Evolutionary conservation across 2,329 filamentous ascomycete species (phyloP), one percentile per base, ranked within the genome.

Genomic region (Truncatella angustata): DNA sequence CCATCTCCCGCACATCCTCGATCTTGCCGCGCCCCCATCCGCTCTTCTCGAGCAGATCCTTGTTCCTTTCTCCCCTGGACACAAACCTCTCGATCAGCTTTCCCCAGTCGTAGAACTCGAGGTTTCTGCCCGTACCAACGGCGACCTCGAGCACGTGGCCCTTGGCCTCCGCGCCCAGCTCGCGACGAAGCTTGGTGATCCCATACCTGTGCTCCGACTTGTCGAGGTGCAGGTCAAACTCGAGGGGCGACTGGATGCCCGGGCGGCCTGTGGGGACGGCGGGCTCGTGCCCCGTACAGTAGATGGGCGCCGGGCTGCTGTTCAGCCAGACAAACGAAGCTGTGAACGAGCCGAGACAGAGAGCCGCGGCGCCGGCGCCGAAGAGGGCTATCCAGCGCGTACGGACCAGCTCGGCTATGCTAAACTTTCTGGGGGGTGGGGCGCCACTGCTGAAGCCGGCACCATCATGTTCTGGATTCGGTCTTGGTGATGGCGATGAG

Each of bases 91-190:
- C 58, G 2, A 56, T 63, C 0, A 67, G 56, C 30, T 39, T 48
- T 18, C 70, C 71, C 81, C 82, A 86, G 60, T 78, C 70, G 63
- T 85, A 85, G 64, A 77, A 82, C 35, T 74, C 70, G 14, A 86
- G 62, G 60, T 86, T 87, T 11, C 84, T 73, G 3, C 84, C 84
- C 3, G 83, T 84, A 16, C 84, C 84, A 51, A 86, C 76, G 16
- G 82, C 82, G 11, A 86, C 73, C 65, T 86, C 84, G 28, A 86
- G 74, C 11, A 86, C 83, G 63, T 84, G 71, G 2, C 84, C 84
- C 0, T 63, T 64, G 5, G 78, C 82, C 28, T 68, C 64, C 11
- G 66, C 61, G 1, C 77, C 78, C 23, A 87, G 69, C 20, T 70
- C 67, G 47, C 70, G 69, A 10, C 84, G 76, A 48, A 85, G 66